A percentile compares a stretch with the other conserved stretches of the same genome.
Evolutionary conservation across 2,329 filamentous ascomycete species (phyloP).

Genomic region (Nothopassalora personata): DNA sequence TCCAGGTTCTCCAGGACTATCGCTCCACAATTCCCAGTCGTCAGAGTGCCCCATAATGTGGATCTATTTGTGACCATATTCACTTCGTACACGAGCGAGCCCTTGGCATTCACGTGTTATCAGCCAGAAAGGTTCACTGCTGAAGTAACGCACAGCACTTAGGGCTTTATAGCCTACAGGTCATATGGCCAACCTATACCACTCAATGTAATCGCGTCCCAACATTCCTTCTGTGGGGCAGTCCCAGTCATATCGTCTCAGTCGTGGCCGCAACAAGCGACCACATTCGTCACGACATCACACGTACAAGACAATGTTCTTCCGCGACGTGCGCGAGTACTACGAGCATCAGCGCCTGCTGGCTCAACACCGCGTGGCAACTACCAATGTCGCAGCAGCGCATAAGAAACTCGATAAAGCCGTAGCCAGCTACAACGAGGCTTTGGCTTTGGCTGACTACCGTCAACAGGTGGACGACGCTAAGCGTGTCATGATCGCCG

Average conservation of each 20-base stretch:
- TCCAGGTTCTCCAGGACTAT: no score
- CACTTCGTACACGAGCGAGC: not conserved
- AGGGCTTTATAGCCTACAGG: not conserved
- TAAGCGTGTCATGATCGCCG: not conserved
- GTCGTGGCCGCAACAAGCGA: no score
- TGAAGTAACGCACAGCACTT: not conserved
- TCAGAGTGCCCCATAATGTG: no score
- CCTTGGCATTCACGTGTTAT: not conserved
- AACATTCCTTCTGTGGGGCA: no score
- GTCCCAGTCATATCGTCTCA: no score
- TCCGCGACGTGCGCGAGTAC: not conserved
- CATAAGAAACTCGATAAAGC: not conserved
- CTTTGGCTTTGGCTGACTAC: not conserved
- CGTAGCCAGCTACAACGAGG: not conserved
- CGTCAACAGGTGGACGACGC: not conserved
- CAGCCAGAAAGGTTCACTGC: not conserved
- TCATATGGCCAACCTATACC: no score
- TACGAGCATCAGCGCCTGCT: not conserved
- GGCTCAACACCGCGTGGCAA: not conserved
- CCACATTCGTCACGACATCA: not conserved
- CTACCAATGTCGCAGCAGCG: not conserved
- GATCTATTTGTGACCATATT: no score
- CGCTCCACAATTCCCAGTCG: no score
- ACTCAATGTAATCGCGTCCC: no score
- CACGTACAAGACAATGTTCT: not conserved